Base-by-base conservation (phyloP, 805 yeast genomes). In the Candida patagonica region DNA sequence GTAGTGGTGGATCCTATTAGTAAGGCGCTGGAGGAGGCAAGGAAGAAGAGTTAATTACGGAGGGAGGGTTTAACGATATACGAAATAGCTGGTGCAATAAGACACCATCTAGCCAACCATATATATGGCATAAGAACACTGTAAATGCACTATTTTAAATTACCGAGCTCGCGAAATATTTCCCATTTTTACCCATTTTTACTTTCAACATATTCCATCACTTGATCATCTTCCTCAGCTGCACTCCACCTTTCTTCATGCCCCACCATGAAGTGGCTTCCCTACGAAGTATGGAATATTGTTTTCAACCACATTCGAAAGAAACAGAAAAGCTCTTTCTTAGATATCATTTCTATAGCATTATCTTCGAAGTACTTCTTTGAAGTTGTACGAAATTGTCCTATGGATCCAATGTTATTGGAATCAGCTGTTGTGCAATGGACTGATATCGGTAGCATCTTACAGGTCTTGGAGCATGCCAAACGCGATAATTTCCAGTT, bases 251-350 rank as follows among this genome's bases (percentile, higher is more conserved):
- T 20, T 31, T 7, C 22, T 15, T 17, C 35, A 31, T 31, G 12
- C 8, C 12, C 8, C 19, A 29, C 16, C 19, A 29, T 29, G 31
- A 13, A 15, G 10, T 4, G 15, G 9, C 25, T 31, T 17, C 37
- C 37, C 27, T 21, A 13, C 29, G 37, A 33, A 20, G 24, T 33
- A 15, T 33, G 37, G 37, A 9, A 15, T 4, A 33, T 33, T 15
- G 17, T 33, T 6, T 33, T 33, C 16, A n/a, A 33, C n/a, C 24
- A 33, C 16, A n/a, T 31, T 13, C 35, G 24, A 12, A 20, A 10
- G 16, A 20, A 29, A 15, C 20, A 15, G 5, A n/a, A n/a, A n/a
- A 20, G 31, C 16, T 29, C 31, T 29, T 29, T n/a, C 17, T 15
- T 17, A 10, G 31, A 29, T 7, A 29, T 29, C 8, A 20, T 13